Evolutionary conservation across 2,329 filamentous ascomycete species (phyloP), one percentile per base, ranked within the genome.

Genomic region (Amesomyces nigricolor): DNA sequence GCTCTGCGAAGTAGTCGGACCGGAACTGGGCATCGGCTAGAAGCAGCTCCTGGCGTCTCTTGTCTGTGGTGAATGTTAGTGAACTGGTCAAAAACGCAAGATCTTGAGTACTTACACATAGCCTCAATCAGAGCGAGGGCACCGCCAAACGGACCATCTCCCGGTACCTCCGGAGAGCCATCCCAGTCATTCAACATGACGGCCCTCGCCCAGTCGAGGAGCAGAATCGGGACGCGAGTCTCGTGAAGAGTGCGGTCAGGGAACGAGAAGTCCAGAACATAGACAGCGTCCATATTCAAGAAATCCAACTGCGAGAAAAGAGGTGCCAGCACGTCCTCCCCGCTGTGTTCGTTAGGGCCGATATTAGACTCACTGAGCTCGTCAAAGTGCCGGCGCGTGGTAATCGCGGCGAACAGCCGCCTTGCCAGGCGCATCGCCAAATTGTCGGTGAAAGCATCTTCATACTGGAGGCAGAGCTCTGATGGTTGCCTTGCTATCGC

Each of bases 141-240:
- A 51, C 89, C 87, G 13, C 89, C 88, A 58, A 91, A 86, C 13
- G 87, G 78, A 30, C 86, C 83, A 64, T 87, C 85, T 53, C 81
- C 83, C 2, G 82, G 75, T 50, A 95, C 79, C 43, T 85, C 80
- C 1, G 88, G 80, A 53, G 81, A 81, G 0, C 89, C 88, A 65
- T 92, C 81, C 91, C 91, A 96, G 59, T 89, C 83, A 53, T 85
- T 82, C 44, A 95, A 72, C 65, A 96, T 80, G 1, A 94, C 78
- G 0, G 86, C 84, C 57, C 87, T 78, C 17, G 87, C 80, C 87
- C 86, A 91, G 64, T 90, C 87, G 26, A 90, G 70, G 5, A 82
- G 72, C 14, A 83, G 67, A 10, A 77, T 80, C 7, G 79, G 80
- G 16, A 80, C 74, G 37, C 79, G 73, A 32, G 78, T 80, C 62